phyloP scores from a whole-genome alignment of 2,329 filamentous ascomycete species.

The Tolypocladium nubicola region DNA sequence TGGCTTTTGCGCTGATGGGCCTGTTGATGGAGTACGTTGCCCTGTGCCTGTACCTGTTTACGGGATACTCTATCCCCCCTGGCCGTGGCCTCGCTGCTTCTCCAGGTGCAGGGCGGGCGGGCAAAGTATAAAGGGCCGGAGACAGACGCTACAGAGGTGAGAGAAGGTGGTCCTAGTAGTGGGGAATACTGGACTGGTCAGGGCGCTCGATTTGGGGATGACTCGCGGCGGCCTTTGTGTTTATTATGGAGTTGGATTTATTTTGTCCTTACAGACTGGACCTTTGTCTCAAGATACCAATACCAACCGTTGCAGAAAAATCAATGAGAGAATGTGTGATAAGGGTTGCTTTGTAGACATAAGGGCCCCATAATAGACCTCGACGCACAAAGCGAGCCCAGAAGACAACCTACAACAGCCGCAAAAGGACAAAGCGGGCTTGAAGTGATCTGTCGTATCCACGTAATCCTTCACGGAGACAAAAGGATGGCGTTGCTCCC shows the following conservation, averaged over 20 bases:
- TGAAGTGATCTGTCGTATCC: not conserved
- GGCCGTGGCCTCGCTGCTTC: constrained; percentile 1
- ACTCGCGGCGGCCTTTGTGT: not conserved
- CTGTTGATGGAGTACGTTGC: constrained; percentile 8
- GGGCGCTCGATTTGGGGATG: not conserved
- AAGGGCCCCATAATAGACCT: not conserved
- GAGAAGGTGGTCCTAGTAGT: not conserved
- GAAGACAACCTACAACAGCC: not conserved
- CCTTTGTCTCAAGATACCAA: not conserved
- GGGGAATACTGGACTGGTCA: not conserved
- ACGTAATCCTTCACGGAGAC: not conserved
- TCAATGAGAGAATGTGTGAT: not conserved
- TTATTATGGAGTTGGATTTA: not conserved
- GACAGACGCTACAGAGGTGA: not conserved
- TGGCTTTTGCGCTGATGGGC: constrained; percentile 7
- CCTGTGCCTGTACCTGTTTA: constrained; percentile 5
- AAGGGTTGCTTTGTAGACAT: not conserved
- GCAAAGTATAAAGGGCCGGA: not conserved
- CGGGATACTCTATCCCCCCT: constrained; percentile 7
- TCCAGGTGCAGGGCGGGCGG: not conserved
- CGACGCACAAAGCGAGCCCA: not conserved
- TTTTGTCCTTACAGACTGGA: not conserved
- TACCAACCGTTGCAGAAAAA: not conserved
- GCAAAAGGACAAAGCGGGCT: not conserved
- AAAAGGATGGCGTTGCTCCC: not conserved